phyloP scores from a whole-genome alignment of 2,329 filamentous ascomycete genomes.

The Fusarium anthophilum region DNA sequence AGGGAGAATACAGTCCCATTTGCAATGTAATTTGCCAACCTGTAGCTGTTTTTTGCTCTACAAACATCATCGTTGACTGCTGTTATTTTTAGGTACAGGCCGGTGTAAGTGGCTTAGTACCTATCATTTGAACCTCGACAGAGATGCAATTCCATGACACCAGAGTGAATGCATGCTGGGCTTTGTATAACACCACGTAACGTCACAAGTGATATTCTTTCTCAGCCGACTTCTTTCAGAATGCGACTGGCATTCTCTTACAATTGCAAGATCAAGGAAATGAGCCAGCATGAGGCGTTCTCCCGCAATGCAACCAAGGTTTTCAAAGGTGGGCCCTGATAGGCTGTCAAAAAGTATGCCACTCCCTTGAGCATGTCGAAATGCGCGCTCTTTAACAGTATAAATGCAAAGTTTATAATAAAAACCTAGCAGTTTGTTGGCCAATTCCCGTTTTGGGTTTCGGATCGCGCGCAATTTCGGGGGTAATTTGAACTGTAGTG shows the following conservation, averaged over 20 bases:
- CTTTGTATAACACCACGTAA: background rate
- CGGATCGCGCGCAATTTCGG: background rate
- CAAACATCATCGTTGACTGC: background rate
- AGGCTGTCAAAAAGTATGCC: background rate
- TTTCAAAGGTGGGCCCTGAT: background rate
- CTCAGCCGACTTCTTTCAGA: background rate
- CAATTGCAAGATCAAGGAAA: background rate
- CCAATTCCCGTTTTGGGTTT: background rate
- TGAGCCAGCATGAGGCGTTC: background rate
- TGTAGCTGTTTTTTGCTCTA: background rate
- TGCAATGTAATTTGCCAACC: rapidly evolving
- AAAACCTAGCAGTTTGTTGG: too few species aligned
- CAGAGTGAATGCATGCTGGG: background rate
- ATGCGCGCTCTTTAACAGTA: background rate
- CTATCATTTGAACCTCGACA: background rate
- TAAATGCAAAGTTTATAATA: background rate
- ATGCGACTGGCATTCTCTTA: background rate
- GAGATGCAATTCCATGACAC: background rate
- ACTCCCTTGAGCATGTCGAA: background rate
- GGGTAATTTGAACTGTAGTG: background rate
- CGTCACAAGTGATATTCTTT: background rate
- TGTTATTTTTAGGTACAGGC: background rate
- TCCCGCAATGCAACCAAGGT: background rate
- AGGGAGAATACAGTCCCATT: background rate
- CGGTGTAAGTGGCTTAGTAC: background rate